Evolutionary conservation across 352 stramenopile species (phyloP).

Genomic region (Globisporangium okanoganense): DNA sequence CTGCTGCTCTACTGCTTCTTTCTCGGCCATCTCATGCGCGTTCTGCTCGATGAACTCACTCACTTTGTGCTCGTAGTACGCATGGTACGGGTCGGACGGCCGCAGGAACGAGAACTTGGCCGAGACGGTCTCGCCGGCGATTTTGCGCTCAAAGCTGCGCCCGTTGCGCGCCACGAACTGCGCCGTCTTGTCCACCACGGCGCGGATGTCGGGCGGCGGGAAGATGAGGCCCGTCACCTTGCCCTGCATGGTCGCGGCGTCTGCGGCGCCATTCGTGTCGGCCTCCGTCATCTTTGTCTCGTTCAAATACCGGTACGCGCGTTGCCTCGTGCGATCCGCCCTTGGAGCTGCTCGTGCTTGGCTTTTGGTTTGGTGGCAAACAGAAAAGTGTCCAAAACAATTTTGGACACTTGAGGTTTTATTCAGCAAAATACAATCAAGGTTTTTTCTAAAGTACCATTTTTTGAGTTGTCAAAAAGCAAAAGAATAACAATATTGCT

Average conservation of each 20-base stretch:
- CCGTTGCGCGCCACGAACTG: slow-evolving; percentile 98
- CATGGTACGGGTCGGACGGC: slow-evolving; percentile 93
- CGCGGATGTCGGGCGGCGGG: slow-evolving; percentile 96
- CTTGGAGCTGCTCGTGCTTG: neutral
- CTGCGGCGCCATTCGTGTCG: neutral
- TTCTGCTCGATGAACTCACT: slow-evolving; percentile 68
- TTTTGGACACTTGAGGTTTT: too few relatives aligned
- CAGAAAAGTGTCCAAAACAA: too few relatives aligned
- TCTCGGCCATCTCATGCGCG: slow-evolving; percentile 10
- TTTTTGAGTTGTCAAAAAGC: too few relatives aligned
- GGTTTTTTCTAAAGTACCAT: too few relatives aligned
- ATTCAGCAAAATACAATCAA: too few relatives aligned
- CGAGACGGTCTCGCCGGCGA: slow-evolving; percentile 94
- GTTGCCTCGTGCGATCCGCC: neutral
- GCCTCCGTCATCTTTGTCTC: slow-evolving; percentile 9
- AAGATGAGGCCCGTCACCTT: slow-evolving; percentile 93
- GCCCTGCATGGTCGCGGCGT: slow-evolving; percentile 50
- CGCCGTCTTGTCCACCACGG: slow-evolving; percentile 98
- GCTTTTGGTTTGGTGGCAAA: too few relatives aligned
- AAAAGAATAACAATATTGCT: too few relatives aligned
- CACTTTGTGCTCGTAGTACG: slow-evolving; percentile 98
- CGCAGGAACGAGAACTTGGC: slow-evolving; percentile 98
- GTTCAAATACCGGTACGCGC: neutral
- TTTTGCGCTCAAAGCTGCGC: slow-evolving; percentile 96
- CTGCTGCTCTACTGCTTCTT: slow-evolving; percentile 5